Evolutionary conservation across 1,284 basidiomycete genomes (phyloP).

Genomic region (Spongispora temasekensis): DNA sequence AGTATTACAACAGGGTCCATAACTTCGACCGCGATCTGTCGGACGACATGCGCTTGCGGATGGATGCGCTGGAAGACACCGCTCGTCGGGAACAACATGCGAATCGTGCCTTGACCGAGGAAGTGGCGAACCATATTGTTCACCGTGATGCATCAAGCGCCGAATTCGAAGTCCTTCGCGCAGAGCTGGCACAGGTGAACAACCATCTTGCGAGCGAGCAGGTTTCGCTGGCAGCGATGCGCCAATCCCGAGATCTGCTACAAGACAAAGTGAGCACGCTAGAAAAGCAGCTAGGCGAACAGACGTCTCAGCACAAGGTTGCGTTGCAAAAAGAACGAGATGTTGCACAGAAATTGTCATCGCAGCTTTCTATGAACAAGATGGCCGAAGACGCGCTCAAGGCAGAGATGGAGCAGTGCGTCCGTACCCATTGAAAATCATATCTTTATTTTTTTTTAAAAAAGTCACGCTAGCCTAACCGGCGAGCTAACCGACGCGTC

Average conservation of each 20-base stretch:
- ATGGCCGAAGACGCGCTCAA: constrained; percentile 63
- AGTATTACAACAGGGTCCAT: constrained; percentile 23
- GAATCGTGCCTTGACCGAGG: constrained; percentile 38
- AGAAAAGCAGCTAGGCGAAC: constrained; percentile 28
- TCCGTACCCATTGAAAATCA: constrained; percentile 14
- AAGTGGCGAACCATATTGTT: constrained; percentile 41
- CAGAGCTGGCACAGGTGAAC: constrained; percentile 36
- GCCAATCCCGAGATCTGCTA: constrained; percentile 30
- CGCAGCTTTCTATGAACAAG: constrained; percentile 53
- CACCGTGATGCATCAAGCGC: constrained; percentile 42
- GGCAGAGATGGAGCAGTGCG: constrained; percentile 63
- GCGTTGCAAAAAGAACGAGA: constrained; percentile 55
- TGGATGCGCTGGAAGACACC: constrained; percentile 30
- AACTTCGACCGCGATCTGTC: constrained; percentile 38
- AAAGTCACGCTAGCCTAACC: constrained; percentile 50
- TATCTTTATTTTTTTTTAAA: background rate
- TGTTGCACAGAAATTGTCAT: constrained; percentile 45
- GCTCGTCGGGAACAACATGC: constrained; percentile 33
- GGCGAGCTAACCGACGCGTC: constrained; percentile 58
- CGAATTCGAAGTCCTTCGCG: constrained; percentile 41
- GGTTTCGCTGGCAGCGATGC: constrained; percentile 15
- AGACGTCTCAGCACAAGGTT: constrained; percentile 32
- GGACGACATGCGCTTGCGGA: constrained; percentile 37
- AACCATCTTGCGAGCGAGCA: constrained; percentile 29
- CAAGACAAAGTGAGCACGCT: constrained; percentile 29